Evolutionary conservation across 1,139 yeast genomes (phyloP), one percentile per base, ranked within the genome.

Genomic region (Geotrichum aggregatum): DNA sequence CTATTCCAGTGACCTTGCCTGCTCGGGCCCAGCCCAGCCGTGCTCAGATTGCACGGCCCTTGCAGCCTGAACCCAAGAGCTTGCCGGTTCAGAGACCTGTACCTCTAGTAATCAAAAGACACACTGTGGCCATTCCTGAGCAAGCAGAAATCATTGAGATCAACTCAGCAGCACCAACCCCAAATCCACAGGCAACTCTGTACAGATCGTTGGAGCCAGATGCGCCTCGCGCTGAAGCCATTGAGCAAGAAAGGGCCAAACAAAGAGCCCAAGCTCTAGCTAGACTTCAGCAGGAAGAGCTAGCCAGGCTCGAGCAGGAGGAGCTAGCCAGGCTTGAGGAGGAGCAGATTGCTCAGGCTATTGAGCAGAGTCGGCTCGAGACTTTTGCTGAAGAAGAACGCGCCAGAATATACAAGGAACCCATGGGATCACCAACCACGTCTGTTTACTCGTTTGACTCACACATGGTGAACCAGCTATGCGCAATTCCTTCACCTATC

Each of bases 401-500:
- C n/a, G n/a, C n/a, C n/a, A n/a, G n/a, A n/a, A n/a, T n/a, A 5
- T 14, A 13, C 16, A 10, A 41, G 19, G 24, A 28, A 3, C 19
- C 10, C 2, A 34, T 35, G 33, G 22, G 33, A 8, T 49, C 52
- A 4, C 52, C 52, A 11, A 47, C 33, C 2, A 31, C 16, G 3
- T 49, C 52, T 24, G 35, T 44, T 1, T 33, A 44, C 42, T 49
- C 56, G 13, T 52, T 46, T 43, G 55, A 56, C 14, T 44, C 52
- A 30, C 59, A 61, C 50, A 60, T 61, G 34, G 58, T 55, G 14
- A 57, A 57, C 47, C 60, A 58, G 51, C 52, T 59, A 16, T 49
- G 55, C n/a, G 42, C 56, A 28, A 58, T 62, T 43, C 62, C 65
- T n/a, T 58, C 60, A 2, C 62, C 63, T 0, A 48, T 59, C 11